Base-by-base conservation (phyloP, 345 rosid genomes). In the Eucalyptus regnans region DNA sequence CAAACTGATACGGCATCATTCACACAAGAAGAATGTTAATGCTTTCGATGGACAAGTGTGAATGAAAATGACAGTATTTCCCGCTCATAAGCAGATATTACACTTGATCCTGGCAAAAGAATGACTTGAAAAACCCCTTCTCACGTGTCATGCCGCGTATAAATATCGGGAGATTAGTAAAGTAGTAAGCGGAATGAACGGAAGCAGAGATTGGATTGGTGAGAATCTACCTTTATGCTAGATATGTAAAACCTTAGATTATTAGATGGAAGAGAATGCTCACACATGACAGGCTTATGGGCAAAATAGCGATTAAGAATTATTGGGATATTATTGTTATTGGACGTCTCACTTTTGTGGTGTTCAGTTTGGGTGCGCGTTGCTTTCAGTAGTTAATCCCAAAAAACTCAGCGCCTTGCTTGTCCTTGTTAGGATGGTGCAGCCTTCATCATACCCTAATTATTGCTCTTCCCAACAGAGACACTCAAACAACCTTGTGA, bases 81-180 rank as follows among this genome's bases (percentile, higher is more conserved):
- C 27, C 46, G 18, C 7, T 71, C 46, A 2, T 18, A 0, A 37
- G 12, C 3, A 2, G 7, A 18, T 37, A 76, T 37, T 37, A 18
- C 83, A 3, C 27, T 37, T 20, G 46, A 37, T 37, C 83, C 5
- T 10, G 10, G 46, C 44, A 22, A 37, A 37, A 37, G 48, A 76
- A 76, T 76, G 37, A 76, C 83, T 76, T 0, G 46, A 33, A 71
- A 2, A 22, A 9, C 5, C 44, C 22, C 23, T 23, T 18, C 83
- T 37, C 12, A 37, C 1, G 7, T 9, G 2, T 37, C 14, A 71
- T 3, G 8, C 12, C 8, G 0, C 0, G 27, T 18, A 44, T 37
- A 37, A 23, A 37, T 76, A 76, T 43, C 3, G 0, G 43, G 5
- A 22, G 25, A 76, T 76, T 48, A 76, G 23, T 22, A 0, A 76